These are phyloP conservation scores for Euphorbia corollata DNA, from an alignment of 441 rosid species.

Conservation along the genomic window DNA sequence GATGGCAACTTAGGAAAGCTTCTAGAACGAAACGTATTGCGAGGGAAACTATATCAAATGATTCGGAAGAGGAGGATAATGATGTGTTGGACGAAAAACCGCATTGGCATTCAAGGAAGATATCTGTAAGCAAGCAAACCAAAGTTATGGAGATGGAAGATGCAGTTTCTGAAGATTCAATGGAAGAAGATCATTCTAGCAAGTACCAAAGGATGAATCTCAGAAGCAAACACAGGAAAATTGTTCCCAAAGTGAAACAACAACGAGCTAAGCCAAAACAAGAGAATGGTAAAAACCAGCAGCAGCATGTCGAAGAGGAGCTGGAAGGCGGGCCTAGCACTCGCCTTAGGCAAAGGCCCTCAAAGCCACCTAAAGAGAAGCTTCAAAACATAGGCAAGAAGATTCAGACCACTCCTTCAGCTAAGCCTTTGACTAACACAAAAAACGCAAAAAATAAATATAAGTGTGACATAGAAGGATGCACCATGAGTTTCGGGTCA, in stretches of 20 bases:
- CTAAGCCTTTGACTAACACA: conserved; percentile 23
- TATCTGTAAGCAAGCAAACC: conserved; percentile 23
- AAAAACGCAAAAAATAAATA: conserved; percentile 35
- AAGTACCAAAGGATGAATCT: conserved; percentile 18
- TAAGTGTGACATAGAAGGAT: conserved; percentile 88
- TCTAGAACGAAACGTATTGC: conserved; percentile 25
- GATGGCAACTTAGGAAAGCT: conserved; percentile 13
- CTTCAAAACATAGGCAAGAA: conserved; percentile 44
- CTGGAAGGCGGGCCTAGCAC: conserved; percentile 75
- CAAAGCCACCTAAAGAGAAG: conserved; percentile 47
- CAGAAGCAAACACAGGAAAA: conserved; percentile 27
- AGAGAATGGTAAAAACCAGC: conserved; percentile 29
- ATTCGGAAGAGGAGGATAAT: conserved; percentile 31
- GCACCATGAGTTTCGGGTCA: conserved; percentile 71
- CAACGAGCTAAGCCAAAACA: conserved; percentile 21
- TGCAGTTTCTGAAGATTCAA: conserved; percentile 29
- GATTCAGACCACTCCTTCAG: conserved; percentile 29
- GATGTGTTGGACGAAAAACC: conserved; percentile 16
- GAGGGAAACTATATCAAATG: conserved; percentile 37
- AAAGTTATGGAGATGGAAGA: conserved; percentile 33
- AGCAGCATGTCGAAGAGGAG: conserved; percentile 32
- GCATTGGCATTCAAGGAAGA: conserved; percentile 3
- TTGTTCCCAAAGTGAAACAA: conserved; percentile 31
- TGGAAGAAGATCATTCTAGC: conserved; percentile 20
- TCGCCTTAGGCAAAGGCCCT: conserved; percentile 62